These are phyloP conservation scores for Vaccinium myrtillus DNA, from an alignment of 148 eudicot species.

Conservation along the genomic window DNA sequence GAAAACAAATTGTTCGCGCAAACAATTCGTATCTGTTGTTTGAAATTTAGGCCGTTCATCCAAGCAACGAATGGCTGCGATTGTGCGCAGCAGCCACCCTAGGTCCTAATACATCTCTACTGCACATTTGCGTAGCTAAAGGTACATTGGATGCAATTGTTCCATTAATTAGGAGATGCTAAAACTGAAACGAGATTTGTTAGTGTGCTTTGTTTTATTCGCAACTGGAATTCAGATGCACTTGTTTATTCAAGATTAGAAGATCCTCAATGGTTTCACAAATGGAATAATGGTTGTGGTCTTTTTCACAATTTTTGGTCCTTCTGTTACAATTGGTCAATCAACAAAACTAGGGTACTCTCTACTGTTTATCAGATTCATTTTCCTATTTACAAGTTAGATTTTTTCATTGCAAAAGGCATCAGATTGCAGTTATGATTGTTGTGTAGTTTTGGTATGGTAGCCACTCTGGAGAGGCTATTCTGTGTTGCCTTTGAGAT, in stretches of 20 bases:
- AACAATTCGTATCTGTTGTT: too few relatives aligned
- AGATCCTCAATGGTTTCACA: conserved; percentile 46
- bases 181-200: neutral
- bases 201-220: neutral
- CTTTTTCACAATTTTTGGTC: conserved; percentile 68
- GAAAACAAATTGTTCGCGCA: too few relatives aligned
- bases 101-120: neutral
- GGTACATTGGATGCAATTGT: neutral
- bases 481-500: neutral
- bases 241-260: conserved; percentile 43
- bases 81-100: too few relatives aligned
- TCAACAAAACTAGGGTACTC: conserved; percentile 80
- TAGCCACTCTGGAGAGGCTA: neutral
- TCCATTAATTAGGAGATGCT: neutral
- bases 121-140: neutral
- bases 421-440: neutral
- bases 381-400: neutral
- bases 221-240: conserved; percentile 1
- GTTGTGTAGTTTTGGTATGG: neutral
- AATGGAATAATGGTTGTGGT: conserved; percentile 74
- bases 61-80: too few relatives aligned
- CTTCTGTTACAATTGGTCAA: conserved; percentile 65
- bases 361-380: neutral
- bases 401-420: neutral
- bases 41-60: too few relatives aligned